phyloP scores from a whole-genome alignment of 2,329 filamentous ascomycete genomes.

The Cadophora malorum region DNA sequence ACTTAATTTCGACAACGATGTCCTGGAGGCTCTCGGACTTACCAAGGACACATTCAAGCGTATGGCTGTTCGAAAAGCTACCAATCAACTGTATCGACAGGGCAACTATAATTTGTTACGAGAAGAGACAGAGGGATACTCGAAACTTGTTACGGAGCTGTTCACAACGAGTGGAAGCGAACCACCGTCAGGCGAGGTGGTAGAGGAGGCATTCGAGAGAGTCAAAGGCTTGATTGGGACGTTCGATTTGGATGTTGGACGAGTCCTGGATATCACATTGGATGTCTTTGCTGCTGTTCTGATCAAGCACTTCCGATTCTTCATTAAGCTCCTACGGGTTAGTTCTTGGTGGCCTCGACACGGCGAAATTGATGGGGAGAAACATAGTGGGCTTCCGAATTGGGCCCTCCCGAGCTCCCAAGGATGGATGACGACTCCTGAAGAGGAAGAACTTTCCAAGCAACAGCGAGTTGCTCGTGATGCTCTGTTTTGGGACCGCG shows the following conservation, averaged over 20 bases:
- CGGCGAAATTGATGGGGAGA: slow-evolving; percentile 52
- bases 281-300: slow-evolving; percentile 94
- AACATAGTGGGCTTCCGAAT: slow-evolving; percentile 72
- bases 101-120: slow-evolving; percentile 95
- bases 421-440: slow-evolving; percentile 68
- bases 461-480: slow-evolving; percentile 71
- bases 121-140: slow-evolving; percentile 96
- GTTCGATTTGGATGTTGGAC: slow-evolving; percentile 94
- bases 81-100: slow-evolving; percentile 91
- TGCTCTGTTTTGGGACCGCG: slow-evolving; percentile 78
- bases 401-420: slow-evolving; percentile 82
- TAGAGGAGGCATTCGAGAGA: slow-evolving; percentile 85
- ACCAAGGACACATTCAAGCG: slow-evolving; percentile 85
- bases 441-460: slow-evolving; percentile 67
- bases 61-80: slow-evolving; percentile 86
- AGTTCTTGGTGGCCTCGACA: slow-evolving; percentile 97
- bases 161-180: slow-evolving; percentile 86
- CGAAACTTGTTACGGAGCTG: slow-evolving; percentile 93
- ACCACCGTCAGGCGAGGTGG: slow-evolving; percentile 75
- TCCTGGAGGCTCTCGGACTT: slow-evolving; percentile 78
- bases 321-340: slow-evolving; percentile 86
- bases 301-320: slow-evolving; percentile 92
- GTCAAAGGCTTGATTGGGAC: slow-evolving; percentile 95
- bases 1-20: slow-evolving; percentile 78
- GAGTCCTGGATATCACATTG: slow-evolving; percentile 91